phyloP scores from a whole-genome alignment of 306 rosid species.

The Cajanus cajan region DNA sequence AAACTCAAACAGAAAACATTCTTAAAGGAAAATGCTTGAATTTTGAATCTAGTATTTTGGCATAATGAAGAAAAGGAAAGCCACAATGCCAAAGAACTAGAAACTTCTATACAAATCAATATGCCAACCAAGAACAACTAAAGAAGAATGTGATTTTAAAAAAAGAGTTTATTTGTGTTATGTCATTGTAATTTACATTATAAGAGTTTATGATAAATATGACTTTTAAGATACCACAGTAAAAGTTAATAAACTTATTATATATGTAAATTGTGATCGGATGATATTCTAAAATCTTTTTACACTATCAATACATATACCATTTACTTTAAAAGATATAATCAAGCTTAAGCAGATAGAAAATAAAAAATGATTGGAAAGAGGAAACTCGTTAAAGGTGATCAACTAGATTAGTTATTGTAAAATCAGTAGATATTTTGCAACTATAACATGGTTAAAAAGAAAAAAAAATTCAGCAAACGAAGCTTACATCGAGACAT shows the following conservation, averaged over 20 bases:
- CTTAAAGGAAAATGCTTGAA: conserved; percentile 24
- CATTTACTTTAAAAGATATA: background rate
- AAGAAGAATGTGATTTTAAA: background rate
- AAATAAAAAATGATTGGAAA: too few species aligned
- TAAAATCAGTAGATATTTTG: too few species aligned
- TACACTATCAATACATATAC: too few species aligned
- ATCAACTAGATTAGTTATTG: too few species aligned
- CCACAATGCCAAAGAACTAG: background rate
- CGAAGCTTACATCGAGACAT: conserved; percentile 70
- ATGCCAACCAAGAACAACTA: background rate
- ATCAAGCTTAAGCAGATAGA: background rate
- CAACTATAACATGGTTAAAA: too few species aligned
- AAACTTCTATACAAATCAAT: background rate
- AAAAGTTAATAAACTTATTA: too few species aligned
- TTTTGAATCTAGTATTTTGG: conserved; percentile 26
- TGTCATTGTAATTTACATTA: too few species aligned
- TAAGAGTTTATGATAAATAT: too few species aligned
- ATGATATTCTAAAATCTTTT: too few species aligned
- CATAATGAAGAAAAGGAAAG: conserved; percentile 12
- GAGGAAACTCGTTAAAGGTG: too few species aligned
- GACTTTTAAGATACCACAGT: too few species aligned
- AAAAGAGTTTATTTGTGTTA: background rate
- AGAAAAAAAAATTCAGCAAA: background rate
- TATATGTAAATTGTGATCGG: too few species aligned
- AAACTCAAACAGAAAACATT: conserved; percentile 23